Evolutionary conservation across 176 grass and related monocot genomes (phyloP).

Genomic region (Zoysia japonica): DNA sequence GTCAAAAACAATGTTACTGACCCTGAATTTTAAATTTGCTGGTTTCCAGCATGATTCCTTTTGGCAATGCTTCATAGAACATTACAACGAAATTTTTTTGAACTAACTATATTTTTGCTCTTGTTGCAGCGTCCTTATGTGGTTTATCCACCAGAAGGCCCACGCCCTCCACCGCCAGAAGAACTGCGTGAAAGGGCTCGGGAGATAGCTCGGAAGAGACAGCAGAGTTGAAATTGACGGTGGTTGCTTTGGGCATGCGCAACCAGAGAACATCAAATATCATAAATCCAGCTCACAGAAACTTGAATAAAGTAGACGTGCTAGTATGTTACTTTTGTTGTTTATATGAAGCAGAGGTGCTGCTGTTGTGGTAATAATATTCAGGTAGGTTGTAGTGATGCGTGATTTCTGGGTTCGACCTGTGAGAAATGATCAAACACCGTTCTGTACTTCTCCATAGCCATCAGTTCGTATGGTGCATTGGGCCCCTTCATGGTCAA

Average conservation of each 20-base stretch:
- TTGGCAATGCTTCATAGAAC: background rate
- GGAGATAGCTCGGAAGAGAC: conserved; percentile 69
- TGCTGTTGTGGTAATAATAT: background rate
- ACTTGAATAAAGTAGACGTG: background rate
- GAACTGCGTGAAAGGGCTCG: conserved; percentile 87
- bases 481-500: background rate
- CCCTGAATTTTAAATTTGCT: background rate
- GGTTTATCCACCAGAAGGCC: conserved; percentile 84
- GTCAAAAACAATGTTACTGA: background rate
- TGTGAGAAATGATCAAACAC: background rate
- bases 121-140: conserved; percentile 79
- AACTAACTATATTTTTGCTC: background rate
- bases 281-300: background rate
- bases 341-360: background rate
- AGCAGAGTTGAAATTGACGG: conserved; percentile 31
- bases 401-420: background rate
- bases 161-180: conserved; percentile 72
- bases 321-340: background rate
- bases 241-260: background rate
- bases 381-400: background rate
- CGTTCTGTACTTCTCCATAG: background rate
- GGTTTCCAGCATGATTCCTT: background rate
- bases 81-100: background rate
- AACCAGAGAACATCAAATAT: background rate
- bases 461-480: background rate